Evolutionary conservation across 192 early-diverging fungal species (phyloP).

Genomic region (Podila epicladia): DNA sequence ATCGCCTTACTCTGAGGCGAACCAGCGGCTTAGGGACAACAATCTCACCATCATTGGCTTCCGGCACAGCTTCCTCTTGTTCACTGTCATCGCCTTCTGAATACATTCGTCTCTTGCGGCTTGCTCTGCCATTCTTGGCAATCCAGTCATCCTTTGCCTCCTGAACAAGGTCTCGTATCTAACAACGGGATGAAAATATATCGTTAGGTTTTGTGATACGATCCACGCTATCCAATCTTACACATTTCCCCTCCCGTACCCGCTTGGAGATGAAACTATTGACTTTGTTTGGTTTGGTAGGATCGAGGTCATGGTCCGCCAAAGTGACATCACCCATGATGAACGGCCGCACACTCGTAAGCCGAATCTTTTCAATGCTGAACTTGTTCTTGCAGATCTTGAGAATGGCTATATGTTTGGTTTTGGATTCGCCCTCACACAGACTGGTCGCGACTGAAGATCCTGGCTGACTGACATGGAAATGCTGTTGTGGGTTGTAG

Average conservation of each 20-base stretch:
- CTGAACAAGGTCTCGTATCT: constrained; percentile 71
- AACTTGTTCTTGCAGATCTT: constrained; percentile 75
- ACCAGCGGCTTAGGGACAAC: constrained; percentile 71
- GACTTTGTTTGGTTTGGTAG: constrained; percentile 63
- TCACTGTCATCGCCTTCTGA: constrained; percentile 36
- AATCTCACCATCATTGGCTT: background rate
- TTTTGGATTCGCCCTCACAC: constrained; percentile 80
- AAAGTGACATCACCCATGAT: constrained; percentile 78
- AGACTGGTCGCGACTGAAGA: constrained; percentile 93
- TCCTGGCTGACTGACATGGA: constrained; percentile 91
- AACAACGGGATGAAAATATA: background rate
- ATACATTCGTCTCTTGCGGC: constrained; percentile 33
- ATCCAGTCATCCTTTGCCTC: constrained; percentile 71
- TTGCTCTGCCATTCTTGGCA: constrained; percentile 43
- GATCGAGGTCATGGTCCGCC: constrained; percentile 55
- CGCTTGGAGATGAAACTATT: constrained; percentile 64
- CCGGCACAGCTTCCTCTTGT: constrained; percentile 22
- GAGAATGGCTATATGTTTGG: constrained; percentile 62
- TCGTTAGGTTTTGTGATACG: background rate
- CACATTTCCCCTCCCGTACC: constrained; percentile 23
- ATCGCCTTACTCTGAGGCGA: constrained; percentile 62
- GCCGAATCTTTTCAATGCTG: constrained; percentile 75
- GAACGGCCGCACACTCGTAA: constrained; percentile 90
- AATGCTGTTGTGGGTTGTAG: constrained; percentile 68
- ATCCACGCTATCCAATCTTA: background rate